Conservation (phyloP, 352 stramenopile species). For the Lagenidium giganteum region DNA sequence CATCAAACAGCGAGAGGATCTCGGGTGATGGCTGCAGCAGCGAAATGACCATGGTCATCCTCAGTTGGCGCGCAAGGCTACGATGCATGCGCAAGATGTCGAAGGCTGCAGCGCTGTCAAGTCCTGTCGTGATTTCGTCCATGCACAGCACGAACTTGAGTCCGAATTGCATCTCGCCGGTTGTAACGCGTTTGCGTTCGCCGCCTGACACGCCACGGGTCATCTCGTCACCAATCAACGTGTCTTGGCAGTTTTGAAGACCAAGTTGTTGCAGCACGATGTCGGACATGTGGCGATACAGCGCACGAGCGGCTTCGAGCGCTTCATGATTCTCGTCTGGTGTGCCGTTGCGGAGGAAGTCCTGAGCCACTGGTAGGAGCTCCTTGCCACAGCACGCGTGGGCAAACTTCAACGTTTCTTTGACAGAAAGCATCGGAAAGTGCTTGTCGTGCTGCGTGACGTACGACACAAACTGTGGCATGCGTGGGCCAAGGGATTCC, state of each 20-base stretch:
- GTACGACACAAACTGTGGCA: conserved; percentile 22
- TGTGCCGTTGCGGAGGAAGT: conserved; percentile 19
- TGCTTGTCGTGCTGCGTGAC: conserved; percentile 24
- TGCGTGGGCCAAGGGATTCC: conserved; percentile 4
- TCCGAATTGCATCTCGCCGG: conserved; percentile 76
- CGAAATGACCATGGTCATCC: conserved; percentile 44
- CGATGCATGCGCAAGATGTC: conserved; percentile 29
- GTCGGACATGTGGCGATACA: conserved; percentile 25
- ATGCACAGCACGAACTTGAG: conserved; percentile 37
- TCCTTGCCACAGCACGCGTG: conserved; percentile 14
- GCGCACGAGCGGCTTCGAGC: conserved; percentile 1
- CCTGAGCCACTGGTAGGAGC: conserved; percentile 2
- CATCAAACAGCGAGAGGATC: conserved; percentile 24
- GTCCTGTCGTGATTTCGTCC: conserved; percentile 16
- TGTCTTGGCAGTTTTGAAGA: conserved; percentile 32
- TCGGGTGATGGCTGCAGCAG: conserved; percentile 73
- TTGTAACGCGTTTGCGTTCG: conserved; percentile 85
- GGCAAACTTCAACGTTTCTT: conserved; percentile 28
- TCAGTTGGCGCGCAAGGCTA: conserved; percentile 21
- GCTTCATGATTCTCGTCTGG: conserved; percentile 11
- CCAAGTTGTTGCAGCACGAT: conserved; percentile 29
- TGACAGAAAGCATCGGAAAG: conserved; percentile 23
- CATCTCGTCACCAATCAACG: conserved; percentile 18
- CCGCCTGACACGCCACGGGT: conserved; percentile 61
- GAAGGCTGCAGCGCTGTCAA: conserved; percentile 23